phyloP scores from a whole-genome alignment of 768 basidiomycete genomes.

The Lentinula aciculospora region DNA sequence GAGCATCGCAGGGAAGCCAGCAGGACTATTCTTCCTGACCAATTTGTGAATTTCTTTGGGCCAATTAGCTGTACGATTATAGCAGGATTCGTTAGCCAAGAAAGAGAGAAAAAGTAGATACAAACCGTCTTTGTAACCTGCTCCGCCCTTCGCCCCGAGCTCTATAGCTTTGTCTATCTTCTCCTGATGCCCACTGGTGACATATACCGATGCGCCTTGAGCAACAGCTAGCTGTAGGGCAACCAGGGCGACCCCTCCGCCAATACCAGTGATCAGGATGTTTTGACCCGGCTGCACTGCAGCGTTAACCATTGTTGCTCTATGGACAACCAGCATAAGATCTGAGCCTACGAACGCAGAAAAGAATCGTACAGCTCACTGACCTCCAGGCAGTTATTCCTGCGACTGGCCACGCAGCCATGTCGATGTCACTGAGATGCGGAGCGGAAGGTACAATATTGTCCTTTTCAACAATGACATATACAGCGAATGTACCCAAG shows the following conservation, averaged over 20 bases:
- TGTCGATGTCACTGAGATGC: slow-evolving; percentile 63
- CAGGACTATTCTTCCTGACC: slow-evolving; percentile 26
- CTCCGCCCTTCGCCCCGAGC: slow-evolving; percentile 75
- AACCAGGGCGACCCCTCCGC: slow-evolving; percentile 78
- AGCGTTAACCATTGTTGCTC: slow-evolving; percentile 64
- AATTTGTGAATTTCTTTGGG: slow-evolving; percentile 37
- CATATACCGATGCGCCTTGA: slow-evolving; percentile 74
- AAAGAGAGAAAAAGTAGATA: background rate
- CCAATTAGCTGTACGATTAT: slow-evolving; percentile 45
- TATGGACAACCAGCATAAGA: slow-evolving; percentile 20
- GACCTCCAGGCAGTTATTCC: slow-evolving; percentile 85
- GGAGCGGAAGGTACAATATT: slow-evolving; percentile 61
- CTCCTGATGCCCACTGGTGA: slow-evolving; percentile 64
- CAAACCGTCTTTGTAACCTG: slow-evolving; percentile 61
- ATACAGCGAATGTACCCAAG: slow-evolving; percentile 73
- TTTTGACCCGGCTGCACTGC: slow-evolving; percentile 58
- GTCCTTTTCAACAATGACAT: slow-evolving; percentile 66
- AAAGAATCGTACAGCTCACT: slow-evolving; percentile 9
- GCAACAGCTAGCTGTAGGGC: slow-evolving; percentile 75
- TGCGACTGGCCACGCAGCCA: slow-evolving; percentile 73
- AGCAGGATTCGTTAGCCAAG: background rate
- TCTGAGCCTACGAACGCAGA: background rate
- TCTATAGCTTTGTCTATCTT: slow-evolving; percentile 64
- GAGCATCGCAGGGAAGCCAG: slow-evolving; percentile 24
- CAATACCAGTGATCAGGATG: slow-evolving; percentile 76